Conservation (phyloP, 371 early-diverging fungal genomes). For the Zychaea mexicana region DNA sequence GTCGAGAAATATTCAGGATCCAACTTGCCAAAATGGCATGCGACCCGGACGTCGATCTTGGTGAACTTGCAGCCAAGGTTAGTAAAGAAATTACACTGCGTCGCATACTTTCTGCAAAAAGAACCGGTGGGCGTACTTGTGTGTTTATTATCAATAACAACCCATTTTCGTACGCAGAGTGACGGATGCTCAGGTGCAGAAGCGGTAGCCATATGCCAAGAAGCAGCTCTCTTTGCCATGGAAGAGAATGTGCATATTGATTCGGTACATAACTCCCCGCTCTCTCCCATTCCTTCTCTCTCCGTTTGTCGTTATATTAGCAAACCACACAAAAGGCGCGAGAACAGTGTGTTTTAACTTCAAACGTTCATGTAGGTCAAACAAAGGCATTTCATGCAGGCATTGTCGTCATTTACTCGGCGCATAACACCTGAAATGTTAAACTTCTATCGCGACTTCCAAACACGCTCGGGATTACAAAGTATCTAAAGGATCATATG, state of each 20-base stretch:
- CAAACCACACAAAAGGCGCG: not conserved
- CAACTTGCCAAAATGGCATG: constrained; percentile 72
- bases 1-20: constrained; percentile 83
- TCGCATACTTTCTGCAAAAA: not conserved
- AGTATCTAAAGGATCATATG: constrained; percentile 26
- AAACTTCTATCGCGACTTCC: constrained; percentile 80
- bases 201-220: constrained; percentile 91
- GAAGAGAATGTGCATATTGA: constrained; percentile 75
- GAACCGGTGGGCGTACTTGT: not conserved
- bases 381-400: constrained; percentile 71
- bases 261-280: constrained; percentile 31
- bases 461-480: constrained; percentile 55
- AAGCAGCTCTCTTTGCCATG: constrained; percentile 92
- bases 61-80: constrained; percentile 61
- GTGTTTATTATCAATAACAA: not conserved
- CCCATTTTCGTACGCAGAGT: constrained; percentile 55
- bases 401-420: constrained; percentile 61
- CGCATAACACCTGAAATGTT: constrained; percentile 94
- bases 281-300: constrained; percentile 3
- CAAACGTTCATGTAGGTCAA: constrained; percentile 45
- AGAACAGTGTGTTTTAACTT: too few relatives aligned
- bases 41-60: constrained; percentile 61
- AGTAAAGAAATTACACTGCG: not conserved
- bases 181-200: constrained; percentile 97
- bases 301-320: not conserved